Conservation (phyloP, 1,284 basidiomycete species). For the Sphagnurus paluster region DNA sequence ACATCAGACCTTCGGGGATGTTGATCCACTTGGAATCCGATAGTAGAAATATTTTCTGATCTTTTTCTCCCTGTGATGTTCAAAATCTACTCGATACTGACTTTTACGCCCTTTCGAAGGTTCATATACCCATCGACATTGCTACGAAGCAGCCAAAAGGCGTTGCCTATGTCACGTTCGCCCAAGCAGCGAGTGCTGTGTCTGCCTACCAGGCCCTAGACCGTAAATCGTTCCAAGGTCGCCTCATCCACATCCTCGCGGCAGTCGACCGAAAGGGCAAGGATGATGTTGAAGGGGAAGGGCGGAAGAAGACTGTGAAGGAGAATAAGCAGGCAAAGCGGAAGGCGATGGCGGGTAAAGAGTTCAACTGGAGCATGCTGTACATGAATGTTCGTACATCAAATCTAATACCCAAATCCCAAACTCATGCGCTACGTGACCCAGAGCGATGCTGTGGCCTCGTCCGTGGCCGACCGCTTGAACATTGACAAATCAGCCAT, state of each 20-base stretch:
- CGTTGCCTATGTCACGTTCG: slow-evolving; percentile 83
- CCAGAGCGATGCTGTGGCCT: slow-evolving; percentile 87
- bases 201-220: slow-evolving; percentile 81
- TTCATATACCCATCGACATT: slow-evolving; percentile 81
- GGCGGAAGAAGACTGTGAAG: slow-evolving; percentile 59
- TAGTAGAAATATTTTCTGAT: slow-evolving; percentile 46
- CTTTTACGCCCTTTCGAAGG: slow-evolving; percentile 40
- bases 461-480: slow-evolving; percentile 81
- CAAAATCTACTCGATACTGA: slow-evolving; percentile 12
- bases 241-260: slow-evolving; percentile 87
- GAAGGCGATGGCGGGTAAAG: slow-evolving; percentile 75
- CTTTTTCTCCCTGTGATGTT: slow-evolving; percentile 9
- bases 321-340: slow-evolving; percentile 71
- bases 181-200: slow-evolving; percentile 65
- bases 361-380: slow-evolving; percentile 95
- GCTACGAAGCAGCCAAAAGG: slow-evolving; percentile 76
- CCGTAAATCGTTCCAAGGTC: slow-evolving; percentile 88
- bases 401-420: slow-evolving; percentile 3
- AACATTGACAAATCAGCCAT: slow-evolving; percentile 86
- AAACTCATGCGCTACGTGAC: slow-evolving; percentile 14
- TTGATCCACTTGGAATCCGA: slow-evolving; percentile 41
- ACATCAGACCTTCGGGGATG: slow-evolving; percentile 46
- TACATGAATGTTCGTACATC: slow-evolving; percentile 91
- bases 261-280: slow-evolving; percentile 67
- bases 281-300: slow-evolving; percentile 43